Base-by-base conservation (phyloP, 768 basidiomycete genomes). In the Ramaria sp. region DNA sequence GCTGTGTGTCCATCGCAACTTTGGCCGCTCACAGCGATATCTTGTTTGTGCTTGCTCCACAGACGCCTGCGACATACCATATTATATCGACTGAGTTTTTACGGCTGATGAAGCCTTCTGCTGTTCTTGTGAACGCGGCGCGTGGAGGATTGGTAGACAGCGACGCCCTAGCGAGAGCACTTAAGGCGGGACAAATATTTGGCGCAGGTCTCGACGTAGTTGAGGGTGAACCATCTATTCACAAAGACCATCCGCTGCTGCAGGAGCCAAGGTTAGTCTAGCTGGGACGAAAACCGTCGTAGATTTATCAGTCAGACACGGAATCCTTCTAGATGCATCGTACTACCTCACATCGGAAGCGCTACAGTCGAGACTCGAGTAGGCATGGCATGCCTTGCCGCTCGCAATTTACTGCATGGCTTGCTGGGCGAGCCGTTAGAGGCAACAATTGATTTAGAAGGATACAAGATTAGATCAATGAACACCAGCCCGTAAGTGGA, bases 161-260 rank as follows among this genome's bases (percentile, higher is more conserved):
- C 0, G 81, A 87, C 47, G 95, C 94, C 12, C 75, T 99, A 8
- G 86, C 85, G 1, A 79, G 75, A 57, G 95, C 94, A 1, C 69
- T 98, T 41, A 65, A 71, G 44, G 80, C 85, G 57, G 77, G 76
- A 2, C 83, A 84, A 80, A 86, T 99, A 22, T 94, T 85, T 76
- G 93, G 82, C 22, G 96, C 96, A 0, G 95, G 91, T 0, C 62
- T 99, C 10, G 95, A 99, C 66, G 95, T 98, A 34, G 82, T 97
- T 6, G 89, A 92, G 59, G 92, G 92, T 18, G 94, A 98, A 65
- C 94, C 94, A 0, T 67, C 83, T 43, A 73, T 99, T 25, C 61
- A 68, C 0, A 65, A 69, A 2, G 83, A 86, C 58, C 93, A 99
- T 64, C 83, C 87, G 3, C 67, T 99, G 45, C 80, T 95, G 43